These are phyloP conservation scores for Dacryopinax primogenitus DNA, from an alignment of 768 basidiomycete genomes.

Conservation along the genomic window DNA sequence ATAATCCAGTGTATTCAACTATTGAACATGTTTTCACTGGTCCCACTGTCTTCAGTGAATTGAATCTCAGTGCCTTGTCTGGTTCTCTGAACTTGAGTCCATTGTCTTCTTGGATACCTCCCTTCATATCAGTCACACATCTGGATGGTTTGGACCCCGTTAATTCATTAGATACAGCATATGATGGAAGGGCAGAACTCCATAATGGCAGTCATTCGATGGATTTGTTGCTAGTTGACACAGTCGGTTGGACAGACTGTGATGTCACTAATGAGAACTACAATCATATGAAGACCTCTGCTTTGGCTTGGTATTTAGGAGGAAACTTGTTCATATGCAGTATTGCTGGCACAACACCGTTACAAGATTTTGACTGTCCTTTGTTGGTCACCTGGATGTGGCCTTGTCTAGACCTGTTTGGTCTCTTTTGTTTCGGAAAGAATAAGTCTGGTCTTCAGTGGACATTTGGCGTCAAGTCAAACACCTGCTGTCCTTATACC, in stretches of 20 bases:
- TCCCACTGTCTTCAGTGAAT: background rate
- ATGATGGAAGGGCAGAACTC: background rate
- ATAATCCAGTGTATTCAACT: background rate
- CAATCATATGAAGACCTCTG: background rate
- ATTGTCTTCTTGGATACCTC: background rate
- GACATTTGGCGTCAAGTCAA: conserved; percentile 28
- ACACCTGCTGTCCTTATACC: conserved; percentile 26
- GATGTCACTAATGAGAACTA: background rate
- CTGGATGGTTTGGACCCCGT: background rate
- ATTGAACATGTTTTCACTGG: background rate
- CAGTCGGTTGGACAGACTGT: background rate
- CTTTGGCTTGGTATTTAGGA: background rate
- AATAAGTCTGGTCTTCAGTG: conserved; percentile 13
- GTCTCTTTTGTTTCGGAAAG: conserved; percentile 34
- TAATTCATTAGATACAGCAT: background rate
- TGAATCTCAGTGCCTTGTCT: background rate
- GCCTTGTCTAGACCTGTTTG: conserved; percentile 35
- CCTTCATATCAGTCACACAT: background rate
- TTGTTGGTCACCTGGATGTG: conserved; percentile 32
- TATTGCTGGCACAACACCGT: conserved; percentile 25
- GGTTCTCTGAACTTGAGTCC: background rate
- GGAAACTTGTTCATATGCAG: conserved; percentile 21
- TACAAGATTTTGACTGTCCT: conserved; percentile 31
- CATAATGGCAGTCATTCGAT: background rate
- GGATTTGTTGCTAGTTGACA: background rate